Percentiles rank a stretch among this genome's conserved stretches.
Conservation (phyloP, 805 yeast species). For the Pichia paraexigua region DNA sequence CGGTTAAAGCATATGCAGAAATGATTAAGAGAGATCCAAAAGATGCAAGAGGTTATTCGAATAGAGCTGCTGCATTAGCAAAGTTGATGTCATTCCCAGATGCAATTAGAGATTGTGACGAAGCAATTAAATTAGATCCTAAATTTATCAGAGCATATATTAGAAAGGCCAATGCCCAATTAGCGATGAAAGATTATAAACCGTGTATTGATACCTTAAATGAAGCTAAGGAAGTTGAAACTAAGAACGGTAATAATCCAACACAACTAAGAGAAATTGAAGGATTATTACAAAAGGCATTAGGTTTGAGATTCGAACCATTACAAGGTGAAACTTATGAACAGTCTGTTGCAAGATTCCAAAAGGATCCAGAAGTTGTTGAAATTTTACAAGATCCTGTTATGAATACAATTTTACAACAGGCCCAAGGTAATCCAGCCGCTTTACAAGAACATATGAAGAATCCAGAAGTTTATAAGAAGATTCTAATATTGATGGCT, state of each 20-base stretch:
- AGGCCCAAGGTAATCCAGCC: conserved; percentile 92
- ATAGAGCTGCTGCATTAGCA: conserved; percentile 95
- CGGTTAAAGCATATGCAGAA: conserved; percentile 90
- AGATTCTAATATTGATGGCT: conserved; percentile 83
- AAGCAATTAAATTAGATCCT: conserved; percentile 85
- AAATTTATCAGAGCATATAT: conserved; percentile 88
- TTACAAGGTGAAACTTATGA: conserved; percentile 88
- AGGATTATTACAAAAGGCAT: conserved; percentile 69
- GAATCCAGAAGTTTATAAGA: conserved; percentile 86
- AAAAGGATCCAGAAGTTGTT: conserved; percentile 91
- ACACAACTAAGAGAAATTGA: conserved; percentile 66
- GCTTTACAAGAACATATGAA: conserved; percentile 97
- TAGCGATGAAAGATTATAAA: conserved; percentile 82
- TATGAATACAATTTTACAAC: conserved; percentile 90
- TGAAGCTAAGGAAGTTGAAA: conserved; percentile 69
- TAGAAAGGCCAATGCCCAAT: conserved; percentile 91
- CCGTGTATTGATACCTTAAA: conserved; percentile 76
- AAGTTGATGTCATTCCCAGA: conserved; percentile 97
- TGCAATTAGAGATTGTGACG: conserved; percentile 85
- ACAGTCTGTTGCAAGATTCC: conserved; percentile 83
- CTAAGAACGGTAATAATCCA: conserved; percentile 45
- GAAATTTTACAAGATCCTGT: conserved; percentile 87
- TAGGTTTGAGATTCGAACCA: conserved; percentile 70
- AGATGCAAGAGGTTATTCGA: conserved; percentile 94
- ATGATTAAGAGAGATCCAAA: conserved; percentile 96